Conservation (phyloP, 306 rosid genomes). For the Calophaca sinica region DNA sequence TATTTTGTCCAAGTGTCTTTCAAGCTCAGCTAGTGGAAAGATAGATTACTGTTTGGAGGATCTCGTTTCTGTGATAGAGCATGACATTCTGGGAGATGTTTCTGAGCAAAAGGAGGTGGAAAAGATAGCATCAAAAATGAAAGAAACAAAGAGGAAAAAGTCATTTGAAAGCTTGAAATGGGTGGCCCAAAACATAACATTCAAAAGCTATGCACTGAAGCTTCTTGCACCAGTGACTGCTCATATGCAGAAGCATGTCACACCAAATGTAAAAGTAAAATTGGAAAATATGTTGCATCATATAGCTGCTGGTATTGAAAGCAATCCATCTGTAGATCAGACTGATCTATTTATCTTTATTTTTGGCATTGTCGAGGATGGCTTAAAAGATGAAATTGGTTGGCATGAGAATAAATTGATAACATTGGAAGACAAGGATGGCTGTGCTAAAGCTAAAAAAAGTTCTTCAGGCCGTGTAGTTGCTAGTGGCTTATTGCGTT, state of each 20-base stretch:
- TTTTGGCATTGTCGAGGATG: slow-evolving; percentile 78
- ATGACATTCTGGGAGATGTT: slow-evolving; percentile 88
- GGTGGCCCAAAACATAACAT: slow-evolving; percentile 78
- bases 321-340: slow-evolving; percentile 80
- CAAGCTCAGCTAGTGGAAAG: slow-evolving; percentile 62
- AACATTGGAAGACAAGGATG: slow-evolving; percentile 44
- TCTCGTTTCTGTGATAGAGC: slow-evolving; percentile 77
- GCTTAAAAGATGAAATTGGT: slow-evolving; percentile 65
- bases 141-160: slow-evolving; percentile 79
- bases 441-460: slow-evolving; percentile 48
- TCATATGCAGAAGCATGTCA: slow-evolving; percentile 67
- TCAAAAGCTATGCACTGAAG: slow-evolving; percentile 72
- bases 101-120: slow-evolving; percentile 94
- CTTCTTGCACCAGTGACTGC: slow-evolving; percentile 72
- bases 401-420: slow-evolving; percentile 50
- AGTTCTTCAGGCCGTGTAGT: slow-evolving; percentile 51
- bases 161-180: slow-evolving; percentile 83
- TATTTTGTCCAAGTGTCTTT: slow-evolving; percentile 76
- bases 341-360: slow-evolving; percentile 73
- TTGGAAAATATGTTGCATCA: slow-evolving; percentile 79
- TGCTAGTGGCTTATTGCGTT: slow-evolving; percentile 63
- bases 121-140: slow-evolving; percentile 94
- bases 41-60: slow-evolving; percentile 88
- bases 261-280: slow-evolving; percentile 72
- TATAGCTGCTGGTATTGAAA: slow-evolving; percentile 85